Evolutionary conservation across 192 early-diverging fungal genomes (phyloP).

Genomic region (Chytriomyces hyalinus): DNA sequence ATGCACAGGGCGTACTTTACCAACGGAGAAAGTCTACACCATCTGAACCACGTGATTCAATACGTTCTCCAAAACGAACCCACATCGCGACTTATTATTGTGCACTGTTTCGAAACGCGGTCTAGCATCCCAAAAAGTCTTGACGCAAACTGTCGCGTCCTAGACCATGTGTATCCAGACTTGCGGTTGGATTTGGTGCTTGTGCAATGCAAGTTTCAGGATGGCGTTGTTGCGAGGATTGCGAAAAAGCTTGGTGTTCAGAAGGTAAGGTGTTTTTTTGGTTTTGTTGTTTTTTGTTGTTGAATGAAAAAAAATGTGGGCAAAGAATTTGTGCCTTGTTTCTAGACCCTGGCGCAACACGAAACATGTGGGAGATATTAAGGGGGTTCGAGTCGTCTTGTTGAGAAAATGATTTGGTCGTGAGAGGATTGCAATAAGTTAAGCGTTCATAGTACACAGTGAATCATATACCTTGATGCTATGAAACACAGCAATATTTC

Average conservation of each 20-base stretch:
- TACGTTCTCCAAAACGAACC: slow-evolving; percentile 58
- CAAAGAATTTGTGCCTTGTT: background rate
- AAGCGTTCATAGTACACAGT: too few species aligned
- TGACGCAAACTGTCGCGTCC: slow-evolving; percentile 58
- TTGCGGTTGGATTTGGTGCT: slow-evolving; percentile 21
- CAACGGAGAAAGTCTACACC: slow-evolving; percentile 61
- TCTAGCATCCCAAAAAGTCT: slow-evolving; percentile 54
- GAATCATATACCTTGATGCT: too few species aligned
- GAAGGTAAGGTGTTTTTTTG: background rate
- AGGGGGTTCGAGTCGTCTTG: slow-evolving; percentile 6
- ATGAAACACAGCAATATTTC: too few species aligned
- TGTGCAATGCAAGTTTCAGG: slow-evolving; percentile 7
- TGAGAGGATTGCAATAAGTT: background rate
- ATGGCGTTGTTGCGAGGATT: background rate
- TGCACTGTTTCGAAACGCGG: slow-evolving; percentile 53
- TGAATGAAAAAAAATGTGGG: background rate
- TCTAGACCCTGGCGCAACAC: background rate
- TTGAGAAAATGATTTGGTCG: background rate
- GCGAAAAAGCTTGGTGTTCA: slow-evolving; percentile 8
- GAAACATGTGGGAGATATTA: slow-evolving; percentile 13
- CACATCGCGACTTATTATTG: slow-evolving; percentile 52
- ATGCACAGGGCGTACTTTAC: slow-evolving; percentile 57
- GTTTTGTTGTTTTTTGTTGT: background rate
- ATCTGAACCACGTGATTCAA: slow-evolving; percentile 61
- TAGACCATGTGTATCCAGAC: slow-evolving; percentile 48